Conservation (phyloP, 2,329 filamentous ascomycete genomes). For the Sporothrix luriei region DNA sequence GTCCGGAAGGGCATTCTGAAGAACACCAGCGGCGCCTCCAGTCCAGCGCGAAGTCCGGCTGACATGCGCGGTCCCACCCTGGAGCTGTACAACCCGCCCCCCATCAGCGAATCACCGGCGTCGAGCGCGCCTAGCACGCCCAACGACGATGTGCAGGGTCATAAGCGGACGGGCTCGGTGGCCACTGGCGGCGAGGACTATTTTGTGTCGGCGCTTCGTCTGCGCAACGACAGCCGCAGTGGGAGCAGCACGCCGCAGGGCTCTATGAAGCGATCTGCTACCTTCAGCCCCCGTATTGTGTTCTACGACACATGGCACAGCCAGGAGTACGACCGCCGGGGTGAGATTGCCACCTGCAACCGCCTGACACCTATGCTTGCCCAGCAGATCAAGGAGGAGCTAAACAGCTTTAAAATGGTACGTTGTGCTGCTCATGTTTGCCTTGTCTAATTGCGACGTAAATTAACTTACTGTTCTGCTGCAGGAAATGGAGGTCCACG, state of each 20-base stretch:
- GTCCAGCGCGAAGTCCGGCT: slow-evolving; percentile 64
- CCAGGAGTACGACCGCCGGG: slow-evolving; percentile 92
- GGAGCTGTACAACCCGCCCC: slow-evolving; percentile 63
- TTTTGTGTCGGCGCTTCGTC: slow-evolving; percentile 75
- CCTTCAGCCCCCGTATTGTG: slow-evolving; percentile 88
- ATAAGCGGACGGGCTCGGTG: slow-evolving; percentile 69
- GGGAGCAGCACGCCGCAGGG: slow-evolving; percentile 76
- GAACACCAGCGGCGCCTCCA: slow-evolving; percentile 69
- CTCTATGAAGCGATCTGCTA: slow-evolving; percentile 62
- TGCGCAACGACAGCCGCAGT: slow-evolving; percentile 76
- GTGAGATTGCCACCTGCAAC: slow-evolving; percentile 97
- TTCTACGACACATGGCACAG: slow-evolving; percentile 97
- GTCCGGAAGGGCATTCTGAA: slow-evolving; percentile 97
- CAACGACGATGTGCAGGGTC: slow-evolving; percentile 70
- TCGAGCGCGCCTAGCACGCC: slow-evolving; percentile 89
- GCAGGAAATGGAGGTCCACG: slow-evolving; percentile 99
- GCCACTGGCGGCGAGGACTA: slow-evolving; percentile 84
- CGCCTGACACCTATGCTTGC: slow-evolving; percentile 94
- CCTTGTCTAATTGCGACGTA: background rate
- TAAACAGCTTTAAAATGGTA: slow-evolving; percentile 99
- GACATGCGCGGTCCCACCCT: slow-evolving; percentile 59
- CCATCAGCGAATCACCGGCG: slow-evolving; percentile 73
- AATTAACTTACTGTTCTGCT: background rate
- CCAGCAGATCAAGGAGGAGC: slow-evolving; percentile 98
- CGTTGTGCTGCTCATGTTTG: slow-evolving; percentile 33